Evolutionary conservation across 345 rosid species (phyloP), one percentile per base, ranked within the genome.

Genomic region (Atalantia buxifolia): DNA sequence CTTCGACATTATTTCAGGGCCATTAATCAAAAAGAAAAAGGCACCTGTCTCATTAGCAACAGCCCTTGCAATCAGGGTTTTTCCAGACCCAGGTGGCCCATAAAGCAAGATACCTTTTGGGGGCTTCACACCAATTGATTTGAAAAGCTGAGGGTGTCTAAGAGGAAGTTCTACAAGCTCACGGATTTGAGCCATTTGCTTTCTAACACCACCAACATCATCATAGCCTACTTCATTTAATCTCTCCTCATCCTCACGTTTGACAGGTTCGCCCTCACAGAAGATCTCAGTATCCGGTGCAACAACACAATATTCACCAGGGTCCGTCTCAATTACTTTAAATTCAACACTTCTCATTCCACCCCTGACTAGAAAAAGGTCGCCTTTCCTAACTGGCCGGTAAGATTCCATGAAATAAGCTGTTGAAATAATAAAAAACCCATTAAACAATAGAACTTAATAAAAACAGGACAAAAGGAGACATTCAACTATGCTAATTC

Each of bases 101-200:
- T 85, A 85, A 25, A 85, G 81, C 77, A 85, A 72, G 74, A 86
- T 86, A 9, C 88, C 88, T 68, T 86, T 86, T 3, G 88, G 86
- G 21, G 88, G 88, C 74, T 83, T 86, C 59, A 86, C 88, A 77
- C 88, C 88, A 71, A 86, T 86, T 55, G 86, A 81, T 71, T 83
- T 86, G 76, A 86, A 86, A 1, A 86, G 80, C 69, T 83, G 88
- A 9, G 88, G 86, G 36, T 86, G 88, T 72, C 88, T 79, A 7
- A 83, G 62, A 38, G 88, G 88, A 45, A 87, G 85, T 79, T 87
- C 88, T 48, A 87, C 90, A n/a, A 85, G 71, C 80, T 87, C 88
- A 70, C 90, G 81, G 61, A 87, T 87, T 81, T 82, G 90, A 73
- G 88, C 85, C 90, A 87, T 83, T 60, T 87, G 90, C 77, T 83